These are phyloP conservation scores for Rugosomyces carneus DNA, from an alignment of 1,284 basidiomycete genomes.

Conservation along the genomic window DNA sequence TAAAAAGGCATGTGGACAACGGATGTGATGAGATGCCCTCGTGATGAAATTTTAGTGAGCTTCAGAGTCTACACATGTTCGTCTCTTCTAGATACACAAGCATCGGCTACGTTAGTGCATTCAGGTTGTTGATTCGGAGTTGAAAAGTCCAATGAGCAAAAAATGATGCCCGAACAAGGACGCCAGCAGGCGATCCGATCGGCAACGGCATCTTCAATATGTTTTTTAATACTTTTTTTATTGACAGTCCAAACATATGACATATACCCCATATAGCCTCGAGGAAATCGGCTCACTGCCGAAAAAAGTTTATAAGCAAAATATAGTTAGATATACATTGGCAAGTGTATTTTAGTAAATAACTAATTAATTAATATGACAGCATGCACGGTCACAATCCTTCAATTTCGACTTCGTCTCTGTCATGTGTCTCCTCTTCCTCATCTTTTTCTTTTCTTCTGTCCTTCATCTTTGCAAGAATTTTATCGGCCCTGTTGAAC, in stretches of 20 bases:
- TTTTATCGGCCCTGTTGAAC: conserved; percentile 86
- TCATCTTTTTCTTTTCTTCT: conserved; percentile 45
- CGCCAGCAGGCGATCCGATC: neutral
- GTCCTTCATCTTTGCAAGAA: conserved; percentile 73
- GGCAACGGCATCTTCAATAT: conserved; percentile 4
- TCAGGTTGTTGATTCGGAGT: conserved; percentile 15
- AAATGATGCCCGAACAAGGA: conserved; percentile 19
- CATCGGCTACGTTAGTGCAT: conserved; percentile 9
- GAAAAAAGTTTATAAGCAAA: neutral
- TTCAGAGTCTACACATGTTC: neutral
- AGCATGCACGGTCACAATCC: conserved; percentile 32
- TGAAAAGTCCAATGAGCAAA: conserved; percentile 10
- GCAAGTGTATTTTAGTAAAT: too few relatives aligned
- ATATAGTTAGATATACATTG: too few relatives aligned
- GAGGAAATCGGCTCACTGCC: neutral
- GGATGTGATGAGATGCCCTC: conserved; percentile 55
- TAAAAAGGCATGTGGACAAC: conserved; percentile 55
- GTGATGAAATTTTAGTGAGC: conserved; percentile 4
- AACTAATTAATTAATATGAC: conserved; percentile 2
- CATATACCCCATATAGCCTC: neutral
- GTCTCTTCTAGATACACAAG: neutral
- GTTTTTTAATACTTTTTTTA: conserved; percentile 1
- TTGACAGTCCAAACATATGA: neutral
- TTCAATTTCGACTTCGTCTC: conserved; percentile 53
- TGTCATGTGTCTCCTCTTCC: conserved; percentile 37